phyloP scores from a whole-genome alignment of 305 asterid species.

The Plantago coronopus region DNA sequence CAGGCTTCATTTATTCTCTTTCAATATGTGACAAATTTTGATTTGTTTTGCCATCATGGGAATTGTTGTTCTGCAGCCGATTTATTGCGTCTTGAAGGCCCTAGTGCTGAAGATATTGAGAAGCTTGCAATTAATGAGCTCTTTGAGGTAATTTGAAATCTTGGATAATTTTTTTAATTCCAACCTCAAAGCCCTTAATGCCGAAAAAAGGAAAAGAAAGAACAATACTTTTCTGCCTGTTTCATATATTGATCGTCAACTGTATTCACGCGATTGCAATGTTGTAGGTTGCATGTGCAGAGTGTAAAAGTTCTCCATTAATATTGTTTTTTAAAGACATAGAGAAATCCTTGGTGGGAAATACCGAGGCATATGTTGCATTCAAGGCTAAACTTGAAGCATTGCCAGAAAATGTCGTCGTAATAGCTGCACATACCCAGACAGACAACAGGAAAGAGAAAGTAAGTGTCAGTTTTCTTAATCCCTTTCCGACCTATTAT shows the following conservation, averaged over 20 bases:
- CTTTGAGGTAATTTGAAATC: slow-evolving; percentile 56
- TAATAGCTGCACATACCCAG: slow-evolving; percentile 75
- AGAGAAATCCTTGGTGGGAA: slow-evolving; percentile 75
- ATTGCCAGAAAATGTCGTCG: slow-evolving; percentile 71
- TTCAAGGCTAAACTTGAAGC: slow-evolving; percentile 66
- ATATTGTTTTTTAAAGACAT: slow-evolving; percentile 75
- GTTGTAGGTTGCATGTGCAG: slow-evolving; percentile 59
- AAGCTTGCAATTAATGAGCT: slow-evolving; percentile 71
- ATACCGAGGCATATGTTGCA: slow-evolving; percentile 57
- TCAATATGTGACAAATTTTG: neutral
- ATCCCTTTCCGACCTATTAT: neutral
- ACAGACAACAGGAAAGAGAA: slow-evolving; percentile 78
- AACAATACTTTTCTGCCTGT: slow-evolving; percentile 7
- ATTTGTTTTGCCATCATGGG: slow-evolving; percentile 10
- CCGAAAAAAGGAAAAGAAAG: neutral
- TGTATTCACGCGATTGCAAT: slow-evolving; percentile 9
- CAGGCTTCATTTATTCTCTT: neutral
- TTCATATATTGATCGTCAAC: slow-evolving; percentile 13
- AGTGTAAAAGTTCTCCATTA: slow-evolving; percentile 58
- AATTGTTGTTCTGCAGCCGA: slow-evolving; percentile 51
- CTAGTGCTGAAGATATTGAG: slow-evolving; percentile 58
- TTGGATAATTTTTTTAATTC: neutral
- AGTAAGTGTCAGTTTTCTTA: slow-evolving; percentile 40
- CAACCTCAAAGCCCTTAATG: too few relatives aligned
- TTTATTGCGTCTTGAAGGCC: slow-evolving; percentile 68